These are phyloP conservation scores for Colletotrichum sp. DNA, from an alignment of 2,329 filamentous ascomycete species.

Conservation along the genomic window DNA sequence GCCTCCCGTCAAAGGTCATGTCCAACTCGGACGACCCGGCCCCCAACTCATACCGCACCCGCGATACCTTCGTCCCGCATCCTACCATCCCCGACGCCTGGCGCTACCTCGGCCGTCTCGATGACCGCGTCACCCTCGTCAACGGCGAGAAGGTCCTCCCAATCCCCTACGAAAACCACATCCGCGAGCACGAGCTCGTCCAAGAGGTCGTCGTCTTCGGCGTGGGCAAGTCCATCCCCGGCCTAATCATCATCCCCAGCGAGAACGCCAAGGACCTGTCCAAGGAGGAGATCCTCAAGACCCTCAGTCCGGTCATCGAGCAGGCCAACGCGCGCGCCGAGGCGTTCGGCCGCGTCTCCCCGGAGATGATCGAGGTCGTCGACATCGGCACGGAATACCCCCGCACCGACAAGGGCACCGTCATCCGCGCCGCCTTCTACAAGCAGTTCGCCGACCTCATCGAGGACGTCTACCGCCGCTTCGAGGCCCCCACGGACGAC, in stretches of 20 bases:
- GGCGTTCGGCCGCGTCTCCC: constrained; percentile 57
- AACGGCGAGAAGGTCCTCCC: constrained; percentile 56
- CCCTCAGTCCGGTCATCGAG: constrained; percentile 54
- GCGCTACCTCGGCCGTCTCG: constrained; percentile 50
- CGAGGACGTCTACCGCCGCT: constrained; percentile 31
- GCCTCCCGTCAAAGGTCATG: constrained; percentile 39
- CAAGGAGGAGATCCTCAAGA: constrained; percentile 49
- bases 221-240: constrained; percentile 54
- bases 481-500: constrained; percentile 12
- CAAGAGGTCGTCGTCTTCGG: constrained; percentile 64
- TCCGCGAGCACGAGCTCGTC: constrained; percentile 57
- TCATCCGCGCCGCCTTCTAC: constrained; percentile 51
- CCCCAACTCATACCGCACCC: constrained; percentile 47
- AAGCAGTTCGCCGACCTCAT: constrained; percentile 47
- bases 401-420: constrained; percentile 54
- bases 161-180: constrained; percentile 53
- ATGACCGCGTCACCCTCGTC: constrained; percentile 48
- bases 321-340: constrained; percentile 54
- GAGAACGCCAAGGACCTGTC: constrained; percentile 45
- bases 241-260: constrained; percentile 57
- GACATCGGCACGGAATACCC: constrained; percentile 49
- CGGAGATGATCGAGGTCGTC: constrained; percentile 57
- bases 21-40: constrained; percentile 45
- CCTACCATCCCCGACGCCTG: constrained; percentile 43
- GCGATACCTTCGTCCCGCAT: constrained; percentile 48